Evolutionary conservation across 352 stramenopile genomes (phyloP).

Genomic region (Phytophthora uliginosa): DNA sequence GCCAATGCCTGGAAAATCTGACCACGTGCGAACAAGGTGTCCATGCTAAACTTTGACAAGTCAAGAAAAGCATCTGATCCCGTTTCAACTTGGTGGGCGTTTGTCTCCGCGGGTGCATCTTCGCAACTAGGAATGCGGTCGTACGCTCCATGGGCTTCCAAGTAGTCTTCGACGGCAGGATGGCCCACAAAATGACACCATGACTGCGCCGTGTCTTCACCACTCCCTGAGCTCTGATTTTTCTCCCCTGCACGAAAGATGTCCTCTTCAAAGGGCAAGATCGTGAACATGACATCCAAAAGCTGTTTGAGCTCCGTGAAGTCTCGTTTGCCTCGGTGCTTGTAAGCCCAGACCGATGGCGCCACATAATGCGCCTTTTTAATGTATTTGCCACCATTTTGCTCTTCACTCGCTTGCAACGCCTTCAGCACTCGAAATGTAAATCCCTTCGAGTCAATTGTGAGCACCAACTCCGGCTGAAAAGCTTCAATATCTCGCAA

Average conservation of each 20-base stretch:
- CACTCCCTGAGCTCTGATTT: not conserved
- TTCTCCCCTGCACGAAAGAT: constrained; percentile 47
- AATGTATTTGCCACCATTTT: constrained; percentile 18
- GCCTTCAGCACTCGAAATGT: constrained; percentile 67
- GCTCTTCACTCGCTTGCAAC: constrained; percentile 33
- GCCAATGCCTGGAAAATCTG: constrained; percentile 36
- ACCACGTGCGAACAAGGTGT: constrained; percentile 18
- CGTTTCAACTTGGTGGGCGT: not conserved
- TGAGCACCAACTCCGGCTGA: constrained; percentile 72
- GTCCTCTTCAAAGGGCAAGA: constrained; percentile 74
- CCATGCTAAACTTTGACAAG: constrained; percentile 24
- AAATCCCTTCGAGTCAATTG: constrained; percentile 87
- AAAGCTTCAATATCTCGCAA: constrained; percentile 60
- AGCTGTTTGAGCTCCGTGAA: constrained; percentile 48
- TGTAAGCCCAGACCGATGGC: constrained; percentile 83
- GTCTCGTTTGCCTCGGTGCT: constrained; percentile 50
- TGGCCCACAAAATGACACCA: constrained; percentile 80
- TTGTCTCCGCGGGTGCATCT: not conserved
- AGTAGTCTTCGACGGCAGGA: constrained; percentile 75
- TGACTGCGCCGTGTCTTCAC: not conserved
- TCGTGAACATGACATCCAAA: constrained; percentile 74
- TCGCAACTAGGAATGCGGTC: constrained; percentile 6
- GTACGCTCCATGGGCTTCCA: constrained; percentile 58
- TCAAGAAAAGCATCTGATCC: constrained; percentile 42
- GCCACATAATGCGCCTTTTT: constrained; percentile 83